phyloP scores from a whole-genome alignment of 2,329 filamentous ascomycete genomes.

The Epicoccum nigrum region DNA sequence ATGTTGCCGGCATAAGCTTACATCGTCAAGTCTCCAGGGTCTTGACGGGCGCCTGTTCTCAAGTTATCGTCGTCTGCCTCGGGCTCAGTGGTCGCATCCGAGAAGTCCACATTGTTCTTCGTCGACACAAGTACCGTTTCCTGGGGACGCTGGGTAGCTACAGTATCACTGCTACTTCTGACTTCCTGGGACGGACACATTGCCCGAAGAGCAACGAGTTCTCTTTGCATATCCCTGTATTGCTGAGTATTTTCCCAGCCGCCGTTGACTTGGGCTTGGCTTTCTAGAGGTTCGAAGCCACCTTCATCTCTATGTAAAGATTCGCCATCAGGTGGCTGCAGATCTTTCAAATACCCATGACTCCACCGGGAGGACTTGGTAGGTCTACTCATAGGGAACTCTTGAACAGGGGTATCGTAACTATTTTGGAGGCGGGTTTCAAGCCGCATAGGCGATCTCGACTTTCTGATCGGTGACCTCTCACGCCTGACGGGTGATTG shows the following conservation, averaged over 20 bases:
- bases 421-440: background rate
- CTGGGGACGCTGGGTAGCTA: conserved; percentile 5
- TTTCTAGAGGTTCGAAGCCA: background rate
- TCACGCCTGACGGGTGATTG: background rate
- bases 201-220: conserved; percentile 9
- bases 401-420: background rate
- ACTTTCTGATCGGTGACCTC: background rate
- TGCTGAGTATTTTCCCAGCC: conserved; percentile 14
- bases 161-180: background rate
- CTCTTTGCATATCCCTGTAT: conserved; percentile 12
- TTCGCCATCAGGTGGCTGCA: background rate
- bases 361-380: background rate
- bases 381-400: background rate
- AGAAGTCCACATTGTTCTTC: background rate
- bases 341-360: background rate
- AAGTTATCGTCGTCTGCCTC: conserved; percentile 2
- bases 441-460: background rate
- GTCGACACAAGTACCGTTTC: conserved; percentile 1
- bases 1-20: background rate
- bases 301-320: conserved; percentile 11
- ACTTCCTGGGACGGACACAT: conserved; percentile 9
- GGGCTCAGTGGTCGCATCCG: conserved; percentile 10
- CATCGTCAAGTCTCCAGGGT: background rate
- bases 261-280: background rate
- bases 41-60: background rate